Conservation (phyloP, 2,329 filamentous ascomycete species). For the Colletotrichum sp. region DNA sequence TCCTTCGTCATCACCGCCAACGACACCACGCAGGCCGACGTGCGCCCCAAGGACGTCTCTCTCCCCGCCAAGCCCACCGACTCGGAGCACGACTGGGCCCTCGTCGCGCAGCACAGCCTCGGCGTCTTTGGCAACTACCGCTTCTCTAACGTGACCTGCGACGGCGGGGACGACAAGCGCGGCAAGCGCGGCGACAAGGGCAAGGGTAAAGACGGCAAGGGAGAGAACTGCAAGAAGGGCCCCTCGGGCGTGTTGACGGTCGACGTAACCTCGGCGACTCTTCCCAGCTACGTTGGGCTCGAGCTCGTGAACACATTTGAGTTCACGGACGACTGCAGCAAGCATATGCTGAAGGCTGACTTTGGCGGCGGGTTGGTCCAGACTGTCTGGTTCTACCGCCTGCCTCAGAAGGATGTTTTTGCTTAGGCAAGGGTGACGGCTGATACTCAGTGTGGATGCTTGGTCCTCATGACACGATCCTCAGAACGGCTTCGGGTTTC, state of each 20-base stretch:
- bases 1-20: conserved; percentile 12
- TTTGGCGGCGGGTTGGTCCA: background rate
- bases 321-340: background rate
- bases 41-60: background rate
- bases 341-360: background rate
- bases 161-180: background rate
- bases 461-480: rapidly evolving
- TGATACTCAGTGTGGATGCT: background rate
- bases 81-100: background rate
- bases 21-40: background rate
- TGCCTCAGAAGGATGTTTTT: background rate
- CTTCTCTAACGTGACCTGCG: background rate
- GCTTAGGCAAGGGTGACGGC: background rate
- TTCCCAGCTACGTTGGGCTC: conserved; percentile 7
- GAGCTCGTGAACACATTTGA: background rate
- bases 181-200: background rate
- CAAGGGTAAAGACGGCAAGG: background rate
- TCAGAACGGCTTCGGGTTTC: background rate
- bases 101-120: conserved; percentile 6
- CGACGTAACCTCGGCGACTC: background rate
- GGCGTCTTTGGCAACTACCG: background rate
- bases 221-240: background rate
- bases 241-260: conserved; percentile 1
- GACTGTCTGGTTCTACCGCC: conserved; percentile 5
- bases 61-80: background rate